Conservation (phyloP, 2,329 filamentous ascomycete genomes). For the Aureobasidium sp. region DNA sequence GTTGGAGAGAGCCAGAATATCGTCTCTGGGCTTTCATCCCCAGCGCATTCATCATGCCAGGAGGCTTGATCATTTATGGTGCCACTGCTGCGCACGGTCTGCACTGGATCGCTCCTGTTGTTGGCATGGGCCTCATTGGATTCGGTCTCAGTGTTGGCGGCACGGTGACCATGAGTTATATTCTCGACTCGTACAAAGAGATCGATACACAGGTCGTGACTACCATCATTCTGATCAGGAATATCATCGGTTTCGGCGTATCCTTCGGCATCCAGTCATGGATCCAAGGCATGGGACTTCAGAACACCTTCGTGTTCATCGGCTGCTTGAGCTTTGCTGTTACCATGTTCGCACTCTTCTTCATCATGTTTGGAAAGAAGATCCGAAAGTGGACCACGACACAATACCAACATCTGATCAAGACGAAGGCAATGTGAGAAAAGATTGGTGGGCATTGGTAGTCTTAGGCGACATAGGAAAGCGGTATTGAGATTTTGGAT, state of each 20-base stretch:
- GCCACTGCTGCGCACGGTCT: constrained; percentile 14
- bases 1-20: constrained; percentile 19
- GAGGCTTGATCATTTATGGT: constrained; percentile 16
- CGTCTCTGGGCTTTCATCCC: constrained; percentile 16
- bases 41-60: constrained; percentile 15
- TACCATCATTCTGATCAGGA: constrained; percentile 16
- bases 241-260: constrained; percentile 15
- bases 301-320: constrained; percentile 14
- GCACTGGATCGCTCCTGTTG: constrained; percentile 16
- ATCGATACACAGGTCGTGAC: constrained; percentile 14
- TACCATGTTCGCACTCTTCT: constrained; percentile 10
- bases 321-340: constrained; percentile 12
- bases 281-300: constrained; percentile 11
- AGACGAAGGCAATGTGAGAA: neutral
- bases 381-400: constrained; percentile 7
- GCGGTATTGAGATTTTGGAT: neutral
- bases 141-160: constrained; percentile 15
- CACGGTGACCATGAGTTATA: constrained; percentile 15
- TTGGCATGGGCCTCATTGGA: constrained; percentile 16
- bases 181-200: constrained; percentile 17
- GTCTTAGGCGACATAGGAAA: too few species aligned
- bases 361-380: constrained; percentile 13
- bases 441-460: too few species aligned
- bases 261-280: constrained; percentile 12
- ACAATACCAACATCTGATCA: constrained; percentile 1